Base-by-base conservation (phyloP, 1,139 yeast genomes). In the Waltiozyma sp. region DNA sequence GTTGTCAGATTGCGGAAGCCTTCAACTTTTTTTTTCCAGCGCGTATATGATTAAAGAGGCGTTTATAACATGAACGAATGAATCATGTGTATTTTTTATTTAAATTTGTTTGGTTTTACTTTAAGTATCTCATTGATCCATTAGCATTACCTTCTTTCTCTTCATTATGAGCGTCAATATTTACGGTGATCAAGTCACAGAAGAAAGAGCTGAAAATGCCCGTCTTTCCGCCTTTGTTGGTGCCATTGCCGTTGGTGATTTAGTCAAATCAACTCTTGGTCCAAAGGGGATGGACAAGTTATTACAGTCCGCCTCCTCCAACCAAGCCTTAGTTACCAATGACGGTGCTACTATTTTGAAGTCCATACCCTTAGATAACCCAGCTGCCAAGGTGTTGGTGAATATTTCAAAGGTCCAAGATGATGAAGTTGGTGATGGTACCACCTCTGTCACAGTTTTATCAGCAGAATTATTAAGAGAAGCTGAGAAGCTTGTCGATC, bases 231-330 rank as follows among this genome's bases (percentile, higher is more conserved):
- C 98, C 3, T 91, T 91, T 66, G 95, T 91, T 19, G 98, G 98
- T 41, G 98, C 98, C 50, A 91, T 91, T 62, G 98, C 98, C 37
- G 98, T 91, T 24, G 98, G 97, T 41, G 98, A 91, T 63, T 72
- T 91, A 49, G 97, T 91, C 39, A 91, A 93, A 64, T 80, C 96
- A 31, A 93, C 98, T 3, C 70, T 91, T 53, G 98, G 98, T 11
- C 98, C 98, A 51, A 91, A 91, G 63, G 98, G 98, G 48, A 91
- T 91, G 97, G 98, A 91, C 65, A 91, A 91, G 62, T 70, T 91
- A 52, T 70, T 91, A 49, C 96, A 88, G 60, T 82, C 95, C 52
- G 84, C 96, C 15, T 75, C 91, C 5, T 78, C 91, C 43, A 80
- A 84, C 42, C 72, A 72, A 47, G 73, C 94, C 7, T 61, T 89